Percentiles rank a stretch among this genome's conserved stretches.
These are phyloP conservation scores for Colletotrichum theobromicola DNA, from an alignment of 2,329 filamentous ascomycete species.

Conservation along the genomic window DNA sequence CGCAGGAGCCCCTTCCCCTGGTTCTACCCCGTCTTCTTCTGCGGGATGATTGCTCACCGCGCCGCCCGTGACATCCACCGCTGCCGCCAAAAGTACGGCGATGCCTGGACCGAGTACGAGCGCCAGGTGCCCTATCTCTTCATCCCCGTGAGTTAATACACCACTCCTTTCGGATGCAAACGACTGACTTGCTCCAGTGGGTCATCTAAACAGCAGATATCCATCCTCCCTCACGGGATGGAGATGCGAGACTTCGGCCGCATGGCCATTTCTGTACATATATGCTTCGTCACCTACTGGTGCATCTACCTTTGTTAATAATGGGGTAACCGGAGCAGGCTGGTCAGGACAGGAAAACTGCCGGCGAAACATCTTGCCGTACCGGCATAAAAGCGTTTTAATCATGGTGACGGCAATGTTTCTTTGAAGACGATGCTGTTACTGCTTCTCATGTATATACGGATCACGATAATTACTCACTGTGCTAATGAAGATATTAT, in stretches of 20 bases:
- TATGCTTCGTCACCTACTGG: background rate
- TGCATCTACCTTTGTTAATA: background rate
- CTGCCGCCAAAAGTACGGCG: conserved; percentile 80
- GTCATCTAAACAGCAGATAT: background rate
- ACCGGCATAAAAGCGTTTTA: background rate
- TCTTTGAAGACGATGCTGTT: background rate
- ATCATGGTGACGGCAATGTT: background rate
- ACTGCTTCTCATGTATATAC: background rate
- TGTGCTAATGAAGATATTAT: background rate
- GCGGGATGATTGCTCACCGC: conserved; percentile 79
- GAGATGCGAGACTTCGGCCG: background rate
- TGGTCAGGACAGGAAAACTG: background rate
- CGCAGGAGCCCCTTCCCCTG: conserved; percentile 78
- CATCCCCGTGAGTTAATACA: conserved; percentile 52
- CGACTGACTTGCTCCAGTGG: background rate
- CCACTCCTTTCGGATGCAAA: background rate
- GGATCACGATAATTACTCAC: background rate
- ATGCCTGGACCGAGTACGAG: conserved; percentile 83
- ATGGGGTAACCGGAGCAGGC: background rate
- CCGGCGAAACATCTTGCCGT: background rate
- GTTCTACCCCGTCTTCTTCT: conserved; percentile 88
- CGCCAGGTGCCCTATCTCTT: conserved; percentile 81
- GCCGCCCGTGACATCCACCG: conserved; percentile 76
- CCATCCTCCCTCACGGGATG: background rate
- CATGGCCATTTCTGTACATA: background rate